Evolutionary conservation across 2,329 filamentous ascomycete species (phyloP).

Genomic region (Didymella sp.): DNA sequence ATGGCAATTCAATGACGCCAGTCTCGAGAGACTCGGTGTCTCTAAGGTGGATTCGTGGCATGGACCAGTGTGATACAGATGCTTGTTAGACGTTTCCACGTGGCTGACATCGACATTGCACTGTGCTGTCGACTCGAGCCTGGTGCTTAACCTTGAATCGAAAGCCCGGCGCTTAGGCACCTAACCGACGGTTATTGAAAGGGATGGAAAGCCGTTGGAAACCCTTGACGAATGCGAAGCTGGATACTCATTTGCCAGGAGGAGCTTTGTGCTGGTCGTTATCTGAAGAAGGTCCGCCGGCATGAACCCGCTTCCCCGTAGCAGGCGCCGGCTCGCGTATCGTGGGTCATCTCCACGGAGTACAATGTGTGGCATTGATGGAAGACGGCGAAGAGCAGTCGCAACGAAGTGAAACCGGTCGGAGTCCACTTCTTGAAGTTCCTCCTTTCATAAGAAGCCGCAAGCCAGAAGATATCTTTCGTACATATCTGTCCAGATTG

Average conservation of each 20-base stretch:
- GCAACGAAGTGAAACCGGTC: neutral
- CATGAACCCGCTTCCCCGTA: slow-evolving; percentile 15
- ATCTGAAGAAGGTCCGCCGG: slow-evolving; percentile 18
- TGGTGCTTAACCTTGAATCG: neutral
- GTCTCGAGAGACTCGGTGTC: slow-evolving; percentile 9
- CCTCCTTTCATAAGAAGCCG: neutral
- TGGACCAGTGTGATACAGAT: slow-evolving; percentile 19
- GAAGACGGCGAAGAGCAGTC: neutral
- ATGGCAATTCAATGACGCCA: slow-evolving; percentile 16
- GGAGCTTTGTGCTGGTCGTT: slow-evolving; percentile 11
- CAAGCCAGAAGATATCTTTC: neutral
- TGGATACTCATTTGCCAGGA: slow-evolving; percentile 16
- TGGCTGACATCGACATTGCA: slow-evolving; percentile 12
- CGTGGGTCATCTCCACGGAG: slow-evolving; percentile 3
- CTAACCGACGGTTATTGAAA: neutral
- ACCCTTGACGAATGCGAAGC: neutral
- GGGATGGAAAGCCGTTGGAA: neutral
- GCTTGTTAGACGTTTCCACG: slow-evolving; percentile 16
- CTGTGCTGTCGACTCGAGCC: slow-evolving; percentile 8
- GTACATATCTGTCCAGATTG: neutral
- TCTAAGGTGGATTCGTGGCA: slow-evolving; percentile 16
- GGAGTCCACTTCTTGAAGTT: neutral
- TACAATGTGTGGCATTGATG: neutral
- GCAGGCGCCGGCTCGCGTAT: slow-evolving; percentile 4
- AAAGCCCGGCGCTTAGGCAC: slow-evolving; percentile 7